Conservation (phyloP, 208 protist species). For the Willaertia magna region DNA sequence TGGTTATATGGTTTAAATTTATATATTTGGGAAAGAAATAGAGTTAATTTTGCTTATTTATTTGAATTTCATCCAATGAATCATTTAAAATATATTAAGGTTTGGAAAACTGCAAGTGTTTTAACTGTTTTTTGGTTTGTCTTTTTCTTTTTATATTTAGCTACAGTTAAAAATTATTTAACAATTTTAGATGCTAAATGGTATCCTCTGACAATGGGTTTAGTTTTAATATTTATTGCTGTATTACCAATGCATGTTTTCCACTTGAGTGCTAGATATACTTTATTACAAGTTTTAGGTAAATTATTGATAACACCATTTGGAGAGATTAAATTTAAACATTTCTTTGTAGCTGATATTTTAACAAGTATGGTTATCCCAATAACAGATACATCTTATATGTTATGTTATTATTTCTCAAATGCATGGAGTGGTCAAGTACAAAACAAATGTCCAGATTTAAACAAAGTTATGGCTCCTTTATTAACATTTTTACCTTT, state of each 20-base stretch:
- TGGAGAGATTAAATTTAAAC: not conserved
- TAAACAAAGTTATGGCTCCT: not conserved
- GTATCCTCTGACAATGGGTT: not conserved
- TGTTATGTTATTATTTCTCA: constrained; percentile 4
- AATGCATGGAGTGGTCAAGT: not conserved
- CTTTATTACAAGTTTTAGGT: not conserved
- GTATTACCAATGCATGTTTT: not conserved
- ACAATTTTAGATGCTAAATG: constrained; percentile 4
- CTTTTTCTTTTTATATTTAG: constrained; percentile 3
- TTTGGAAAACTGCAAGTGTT: constrained; percentile 4
- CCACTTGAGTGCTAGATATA: not conserved
- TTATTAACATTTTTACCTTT: constrained; percentile 5
- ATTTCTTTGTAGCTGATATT: constrained; percentile 7
- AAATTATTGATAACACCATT: constrained; percentile 9
- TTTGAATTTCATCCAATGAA: constrained; percentile 7
- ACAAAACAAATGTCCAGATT: not conserved
- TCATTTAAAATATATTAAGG: not conserved
- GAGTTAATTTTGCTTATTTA: not conserved
- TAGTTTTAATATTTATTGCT: not conserved
- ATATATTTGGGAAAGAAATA: not conserved
- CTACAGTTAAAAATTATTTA: not conserved
- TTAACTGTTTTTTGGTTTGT: constrained; percentile 5
- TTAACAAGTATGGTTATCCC: constrained; percentile 15
- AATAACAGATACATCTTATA: constrained; percentile 10
- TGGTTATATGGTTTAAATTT: constrained; percentile 10